Evolutionary conservation across 2,329 filamentous ascomycete species (phyloP), one percentile per base, ranked within the genome.

Genomic region (Ascochyta viciae-villosae): DNA sequence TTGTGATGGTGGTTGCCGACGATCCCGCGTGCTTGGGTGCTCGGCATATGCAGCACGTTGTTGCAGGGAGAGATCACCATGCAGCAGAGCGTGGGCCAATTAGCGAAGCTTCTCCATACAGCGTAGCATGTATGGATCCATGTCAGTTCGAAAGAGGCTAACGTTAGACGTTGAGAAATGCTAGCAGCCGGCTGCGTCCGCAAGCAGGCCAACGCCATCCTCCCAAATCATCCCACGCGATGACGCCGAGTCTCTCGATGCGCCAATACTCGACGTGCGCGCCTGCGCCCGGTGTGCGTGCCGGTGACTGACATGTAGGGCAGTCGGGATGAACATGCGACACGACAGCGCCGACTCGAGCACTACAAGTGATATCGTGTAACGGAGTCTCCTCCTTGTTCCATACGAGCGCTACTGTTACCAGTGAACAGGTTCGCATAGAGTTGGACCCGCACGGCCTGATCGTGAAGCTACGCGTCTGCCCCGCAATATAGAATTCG

Each of bases 61-160:
- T 53, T 52, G 31, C 54, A 57, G 49, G 54, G 54, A 46, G 49
- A 24, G 35, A 19, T 19, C 19, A 19, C 19, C 37, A 27, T 41
- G 34, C 27, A 37, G 29, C 47, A 38, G 39, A 24, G 35, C n/a
- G 37, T 24, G 42, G 47, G 42, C 53, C 53, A 56, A 56, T 56
- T 45, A 50, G 53, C 47, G 42, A 56, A 22, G 35, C 15, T 38
- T 41, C 37, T 46, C 37, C 47, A 50, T 45, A 12, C 47, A 56
- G 53, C 26, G 27, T 49, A 55, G 41, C 24, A 49, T 48, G 47
- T 55, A 63, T 66, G 66, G 61, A 65, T 64, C 65, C 62, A 66
- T 71, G 70, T 67, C 65, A 64, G 61, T 61, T 69, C 67, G 54
- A 68, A 72, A 63, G 62, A 73, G 72, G 71, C 73, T 74, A 73